Evolutionary conservation across 129 eudicot genomes (phyloP), one percentile per base, ranked within the genome.

Genomic region (Saussurea involucrata): DNA sequence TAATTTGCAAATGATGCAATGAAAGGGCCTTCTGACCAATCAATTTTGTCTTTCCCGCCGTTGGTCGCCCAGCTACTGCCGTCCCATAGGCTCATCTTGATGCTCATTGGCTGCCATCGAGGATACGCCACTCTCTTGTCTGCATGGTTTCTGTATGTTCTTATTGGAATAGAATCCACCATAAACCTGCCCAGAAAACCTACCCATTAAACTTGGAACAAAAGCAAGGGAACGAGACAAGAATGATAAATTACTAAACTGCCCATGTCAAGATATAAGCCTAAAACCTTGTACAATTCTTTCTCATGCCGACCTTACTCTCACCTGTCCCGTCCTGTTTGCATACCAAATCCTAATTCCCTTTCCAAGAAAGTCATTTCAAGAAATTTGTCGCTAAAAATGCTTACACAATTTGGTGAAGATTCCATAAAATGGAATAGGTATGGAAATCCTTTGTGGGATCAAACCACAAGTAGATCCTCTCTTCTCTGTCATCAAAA

Each of bases 361-460:
- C n/a, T 68, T 64, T 64, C 4, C 57, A 18, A 8, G 20, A 42
- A 46, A 66, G 53, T 28, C 20, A 11, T 32, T 32, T 33, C 28
- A 28, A 25, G 63, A 32, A 61, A 37, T 46, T 49, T 73, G 69
- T 29, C 8, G 6, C 42, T 53, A 32, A 63, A 64, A 79, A 33
- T 24, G 44, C 92, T 83, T 93, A 93, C 98, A 90, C 95, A 73
- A 93, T 85, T 78, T 93, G 98, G 79, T 88, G 82, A 80, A 88
- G 82, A 80, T 93, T 93, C 98, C 98, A 93, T 44, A 90, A 72
- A 27, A 93, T 76, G 0, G 98, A 88, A 68, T 93, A 93, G 24
- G 96, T 93, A 80, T 93, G 98, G 76, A 86, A 93, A 44, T 90
- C 97, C 78, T 85, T 71, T n/a, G 96, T 90, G 75, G 98, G 98